Base-by-base conservation (phyloP, 441 rosid genomes). In the Erodium texanum region DNA sequence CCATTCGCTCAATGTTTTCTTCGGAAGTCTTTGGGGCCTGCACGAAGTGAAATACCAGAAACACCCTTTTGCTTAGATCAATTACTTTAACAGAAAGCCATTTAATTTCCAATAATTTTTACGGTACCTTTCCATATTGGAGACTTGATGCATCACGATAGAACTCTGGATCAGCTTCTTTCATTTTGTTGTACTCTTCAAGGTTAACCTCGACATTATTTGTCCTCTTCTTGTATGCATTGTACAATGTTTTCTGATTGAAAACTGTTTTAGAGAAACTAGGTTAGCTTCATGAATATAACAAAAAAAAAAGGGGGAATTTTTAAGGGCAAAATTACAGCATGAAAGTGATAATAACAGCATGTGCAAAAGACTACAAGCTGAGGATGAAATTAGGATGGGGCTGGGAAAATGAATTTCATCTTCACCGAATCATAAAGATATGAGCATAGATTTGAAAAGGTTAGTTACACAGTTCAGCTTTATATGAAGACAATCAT, bases 81-180 rank as follows among this genome's bases (percentile, higher is more conserved):
- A n/a, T n/a, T n/a, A n/a, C n/a, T n/a, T n/a, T n/a, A n/a, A n/a
- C n/a, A n/a, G n/a, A n/a, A n/a, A n/a, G n/a, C n/a, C n/a, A n/a
- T n/a, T n/a, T n/a, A n/a, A n/a, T n/a, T n/a, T n/a, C n/a, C n/a
- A n/a, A n/a, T n/a, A n/a, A n/a, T n/a, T n/a, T n/a, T 27, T 27
- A 27, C 29, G 67, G 36, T 77, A 94, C 97, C 98, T 92, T 94
- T 45, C 97, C 99, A 61, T 94, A 89, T 63, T 85, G 96, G 67
- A 92, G 94, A 79, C 99, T 92, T 38, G 97, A 87, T 63, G 99
- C 99, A 68, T 86, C 96, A 0, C 99, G 89, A 74, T 89, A 94
- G 84, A 92, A 92, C 88, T 94, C 97, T 10, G 97, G 96, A 86
- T 92, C 98, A 70, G 87, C 83, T 85, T 89, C 98, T 83, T 89